Evolutionary conservation across 2,329 filamentous ascomycete genomes (phyloP), one percentile per base, ranked within the genome.

Genomic region (Arthrobotrys sphaeroides): DNA sequence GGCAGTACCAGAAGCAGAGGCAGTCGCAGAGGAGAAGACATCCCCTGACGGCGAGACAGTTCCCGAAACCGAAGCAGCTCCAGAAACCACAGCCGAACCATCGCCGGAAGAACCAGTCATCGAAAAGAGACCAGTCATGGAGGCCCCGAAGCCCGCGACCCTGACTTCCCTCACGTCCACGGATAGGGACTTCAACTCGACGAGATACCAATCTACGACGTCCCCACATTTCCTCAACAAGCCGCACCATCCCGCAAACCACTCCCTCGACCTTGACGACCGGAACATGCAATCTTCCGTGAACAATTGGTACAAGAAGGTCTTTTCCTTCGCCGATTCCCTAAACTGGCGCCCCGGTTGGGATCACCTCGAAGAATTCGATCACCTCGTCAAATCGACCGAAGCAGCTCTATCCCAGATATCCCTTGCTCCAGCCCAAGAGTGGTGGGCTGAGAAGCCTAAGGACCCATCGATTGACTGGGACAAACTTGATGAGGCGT

Each of bases 371-470:
- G 70, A 68, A 57, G 70, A 74, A 51, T 74, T 74, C 18, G 70
- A 68, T 18, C 36, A 55, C 42, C 40, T 74, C 2, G 47, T 51
- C 45, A 68, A 64, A n/a, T 38, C 70, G 26, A 65, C 51, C 3
- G 70, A 74, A 22, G 70, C 70, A 4, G 53, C 70, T 1, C 55
- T 74, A 2, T 74, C 70, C n/a, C 70, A 74, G 26, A 59, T 74
- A 10, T 68, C 70, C 22, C 36, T 74, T 7, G 9, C 55, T 3
- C 70, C 62, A 57, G 61, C 49, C 13, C 55, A 74, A 13, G 70
- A 74, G 18, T 74, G 70, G 70, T 74, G 62, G 62, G 70, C 70
- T n/a, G 70, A 74, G 10, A 74, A 74, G 40, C 70, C 70, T 18
- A 74, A 74, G 38, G 70, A 74, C 38, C 45, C 55, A 12, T 53